phyloP scores from a whole-genome alignment of 768 basidiomycete species.

The Sarcodon aspratus region DNA sequence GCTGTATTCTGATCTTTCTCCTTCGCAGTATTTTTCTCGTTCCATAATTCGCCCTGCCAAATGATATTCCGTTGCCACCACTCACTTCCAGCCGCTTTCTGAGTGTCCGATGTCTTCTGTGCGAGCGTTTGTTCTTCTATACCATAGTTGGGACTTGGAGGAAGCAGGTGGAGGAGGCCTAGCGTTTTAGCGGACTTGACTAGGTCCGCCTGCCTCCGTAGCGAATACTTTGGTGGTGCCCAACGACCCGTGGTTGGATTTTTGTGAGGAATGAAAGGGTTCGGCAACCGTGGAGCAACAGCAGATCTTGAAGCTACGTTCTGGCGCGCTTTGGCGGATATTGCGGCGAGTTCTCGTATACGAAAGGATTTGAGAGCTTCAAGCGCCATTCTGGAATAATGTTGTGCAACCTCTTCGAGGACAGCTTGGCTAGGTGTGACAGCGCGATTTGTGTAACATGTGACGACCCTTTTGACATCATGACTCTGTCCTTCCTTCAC shows the following conservation, averaged over 20 bases:
- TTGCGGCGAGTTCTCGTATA: slow-evolving; percentile 29
- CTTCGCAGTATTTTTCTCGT: slow-evolving; percentile 6
- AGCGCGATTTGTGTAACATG: no score
- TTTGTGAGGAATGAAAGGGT: slow-evolving; percentile 61
- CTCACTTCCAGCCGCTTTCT: not conserved
- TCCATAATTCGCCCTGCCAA: slow-evolving; percentile 6
- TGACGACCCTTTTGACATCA: no score
- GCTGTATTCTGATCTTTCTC: slow-evolving; percentile 17
- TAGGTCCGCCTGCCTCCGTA: slow-evolving; percentile 69
- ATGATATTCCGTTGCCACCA: slow-evolving; percentile 21
- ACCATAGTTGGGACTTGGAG: slow-evolving; percentile 52
- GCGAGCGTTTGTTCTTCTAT: slow-evolving; percentile 10
- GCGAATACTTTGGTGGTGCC: slow-evolving; percentile 59
- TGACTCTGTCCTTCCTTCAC: no score
- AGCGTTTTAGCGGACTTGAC: slow-evolving; percentile 56
- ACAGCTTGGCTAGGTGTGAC: no score
- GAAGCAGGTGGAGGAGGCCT: slow-evolving; percentile 47
- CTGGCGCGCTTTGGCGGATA: slow-evolving; percentile 15
- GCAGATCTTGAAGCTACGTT: slow-evolving; percentile 1
- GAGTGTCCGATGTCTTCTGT: not conserved
- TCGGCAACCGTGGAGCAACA: slow-evolving; percentile 19
- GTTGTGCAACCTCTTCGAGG: not conserved
- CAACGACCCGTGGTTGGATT: slow-evolving; percentile 54
- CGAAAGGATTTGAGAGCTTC: slow-evolving; percentile 34
- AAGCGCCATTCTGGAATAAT: slow-evolving; percentile 8